Evolutionary conservation across 495 filamentous ascomycete species (phyloP), one percentile per base, ranked within the genome.

Genomic region (Hamigera avellanea): DNA sequence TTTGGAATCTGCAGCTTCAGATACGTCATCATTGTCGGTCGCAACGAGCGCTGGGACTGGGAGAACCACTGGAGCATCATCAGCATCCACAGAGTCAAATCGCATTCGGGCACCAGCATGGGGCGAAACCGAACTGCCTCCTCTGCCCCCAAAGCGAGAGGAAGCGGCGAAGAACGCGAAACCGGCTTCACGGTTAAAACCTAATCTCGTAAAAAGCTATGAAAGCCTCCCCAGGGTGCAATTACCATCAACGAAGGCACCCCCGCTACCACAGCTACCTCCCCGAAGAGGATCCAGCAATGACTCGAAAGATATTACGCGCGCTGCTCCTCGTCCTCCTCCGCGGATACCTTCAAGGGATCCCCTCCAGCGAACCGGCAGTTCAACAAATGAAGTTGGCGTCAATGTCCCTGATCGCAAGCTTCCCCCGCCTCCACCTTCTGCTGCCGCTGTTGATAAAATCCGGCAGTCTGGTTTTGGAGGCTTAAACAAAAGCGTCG

Each of bases 21-120:
- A 64, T 44, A 43, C 44, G 7, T 68, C 64, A 8, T 40, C 53
- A 21, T 57, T 56, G 10, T 62, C 62, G 1, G 40, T 34, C 4
- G 44, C 53, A 17, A 59, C 66, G 2, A 59, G 57, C 19, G 51
- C 57, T 6, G 54, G 56, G 10, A 61, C 57, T 6, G 54, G 56
- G 10, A 61, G 49, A 23, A 44, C 54, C 8, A 44, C 44, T n/a
- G 48, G 52, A 25, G 53, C 42, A 2, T 39, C 55, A 26, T 56
- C 58, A 21, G 44, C 53, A 14, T 54, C 56, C 21, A 65, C 63
- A 9, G 21, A 23, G 5, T 23, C 21, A 32, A 45, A 48, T 33
- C 49, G 48, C 17, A 50, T 53, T 26, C 56, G 58, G 17, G 62
- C 65, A 10, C 69, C 69, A 9, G 56, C 63, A 33, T 72, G 64